Evolutionary conservation across 1,284 basidiomycete genomes (phyloP), one percentile per base, ranked within the genome.

Genomic region (Melampsora americana): DNA sequence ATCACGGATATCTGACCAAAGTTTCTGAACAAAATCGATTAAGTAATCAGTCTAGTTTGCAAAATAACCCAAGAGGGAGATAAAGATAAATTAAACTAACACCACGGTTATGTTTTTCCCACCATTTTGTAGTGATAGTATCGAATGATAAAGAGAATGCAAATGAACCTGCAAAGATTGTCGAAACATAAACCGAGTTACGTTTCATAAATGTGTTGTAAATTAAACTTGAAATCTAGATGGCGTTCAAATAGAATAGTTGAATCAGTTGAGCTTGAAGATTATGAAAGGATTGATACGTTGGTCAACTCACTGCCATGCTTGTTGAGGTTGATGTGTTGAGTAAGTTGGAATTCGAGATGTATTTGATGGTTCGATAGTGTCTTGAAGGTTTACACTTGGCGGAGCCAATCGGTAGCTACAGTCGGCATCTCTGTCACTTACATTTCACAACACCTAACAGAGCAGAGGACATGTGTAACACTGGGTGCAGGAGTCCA

Each of bases 151-250:
- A 20, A n/a, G 62, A 65, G 50, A 74, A 74, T 14, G 50, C 35
- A 65, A 74, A 74, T 16, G 71, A 42, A 46, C 48, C 64, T 1
- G 39, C 46, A 30, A 74, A 74, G 62, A 74, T 74, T 44, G 71
- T 56, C 5, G 64, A 44, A 35, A 74, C 71, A 35, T 59, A 74
- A 18, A 65, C 65, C n/a, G 71, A 66, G 64, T 74, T 74, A 11
- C 64, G 62, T n/a, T 66, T 74, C 62, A 74, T 66, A 48, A 74
- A 42, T 2, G 64, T 9, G 7, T 56, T 56, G 71, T 74, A 74
- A 12, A 74, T 42, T 48, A 46, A 20, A 1, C 48, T 20, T 5
- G 71, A 23, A 32, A 74, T 26, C 71, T 74, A n/a, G 14, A 53
- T 3, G 14, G 23, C 35, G 35, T 35, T 35, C 35, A 35, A 35